Conservation (phyloP, 441 rosid genomes). For the Brassica balearica region DNA sequence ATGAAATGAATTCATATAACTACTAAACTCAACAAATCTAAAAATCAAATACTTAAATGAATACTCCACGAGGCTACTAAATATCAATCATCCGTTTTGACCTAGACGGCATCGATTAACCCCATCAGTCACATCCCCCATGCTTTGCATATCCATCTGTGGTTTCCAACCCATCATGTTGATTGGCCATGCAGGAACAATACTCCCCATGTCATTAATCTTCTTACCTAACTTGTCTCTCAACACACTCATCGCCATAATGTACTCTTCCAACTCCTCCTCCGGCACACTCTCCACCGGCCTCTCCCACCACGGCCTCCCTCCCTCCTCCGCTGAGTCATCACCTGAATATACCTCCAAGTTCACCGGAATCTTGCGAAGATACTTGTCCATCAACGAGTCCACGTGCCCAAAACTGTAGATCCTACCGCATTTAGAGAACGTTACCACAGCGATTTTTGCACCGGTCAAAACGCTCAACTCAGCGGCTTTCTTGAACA, state of each 20-base stretch:
- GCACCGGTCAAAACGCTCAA: constrained; percentile 79
- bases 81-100: constrained; percentile 17
- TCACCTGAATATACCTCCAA: constrained; percentile 24
- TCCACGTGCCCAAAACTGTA: constrained; percentile 40
- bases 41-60: background rate
- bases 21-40: background rate
- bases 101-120: constrained; percentile 6
- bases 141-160: constrained; percentile 26
- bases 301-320: constrained; percentile 39
- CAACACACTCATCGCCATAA: constrained; percentile 28
- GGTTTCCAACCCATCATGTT: constrained; percentile 37
- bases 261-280: constrained; percentile 30
- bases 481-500: constrained; percentile 85
- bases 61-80: background rate
- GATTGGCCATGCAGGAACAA: constrained; percentile 31
- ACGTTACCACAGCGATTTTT: constrained; percentile 70
- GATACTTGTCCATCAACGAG: constrained; percentile 36
- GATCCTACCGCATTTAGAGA: constrained; percentile 52
- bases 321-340: constrained; percentile 17
- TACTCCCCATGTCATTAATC: background rate
- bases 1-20: background rate
- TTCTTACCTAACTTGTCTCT: constrained; percentile 21
- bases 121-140: constrained; percentile 25
- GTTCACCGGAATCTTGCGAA: constrained; percentile 34
- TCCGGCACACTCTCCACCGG: constrained; percentile 46